Conservation (phyloP, 1,284 basidiomycete genomes). For the Pyrrhoderma noxium region DNA sequence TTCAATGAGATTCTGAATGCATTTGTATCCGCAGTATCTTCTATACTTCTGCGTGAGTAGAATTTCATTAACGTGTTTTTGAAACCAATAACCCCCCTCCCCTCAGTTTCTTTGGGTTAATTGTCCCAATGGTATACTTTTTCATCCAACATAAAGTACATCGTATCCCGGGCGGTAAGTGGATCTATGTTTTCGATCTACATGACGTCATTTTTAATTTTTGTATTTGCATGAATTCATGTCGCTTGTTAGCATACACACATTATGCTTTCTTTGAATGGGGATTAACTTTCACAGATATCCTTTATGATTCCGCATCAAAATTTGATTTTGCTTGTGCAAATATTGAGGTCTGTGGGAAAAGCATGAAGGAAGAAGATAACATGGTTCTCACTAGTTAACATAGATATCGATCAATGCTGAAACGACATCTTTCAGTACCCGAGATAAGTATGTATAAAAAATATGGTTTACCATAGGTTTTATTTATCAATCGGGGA, state of each 20-base stretch:
- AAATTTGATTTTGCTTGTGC: conserved; percentile 54
- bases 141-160: conserved; percentile 82
- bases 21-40: conserved; percentile 34
- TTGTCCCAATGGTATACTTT: conserved; percentile 76
- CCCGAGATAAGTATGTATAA: too few species aligned
- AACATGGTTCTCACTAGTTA: neutral
- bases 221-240: neutral
- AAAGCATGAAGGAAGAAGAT: conserved; percentile 18
- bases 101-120: conserved; percentile 58
- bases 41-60: conserved; percentile 43
- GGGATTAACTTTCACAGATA: conserved; percentile 74
- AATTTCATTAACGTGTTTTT: too few species aligned
- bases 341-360: conserved; percentile 47
- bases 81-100: neutral
- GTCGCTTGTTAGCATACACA: conserved; percentile 59
- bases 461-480: too few species aligned
- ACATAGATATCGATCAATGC: too few species aligned
- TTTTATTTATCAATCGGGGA: too few species aligned
- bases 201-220: neutral
- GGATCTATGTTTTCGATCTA: neutral
- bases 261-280: conserved; percentile 84
- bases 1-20: conserved; percentile 23
- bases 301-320: conserved; percentile 68
- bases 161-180: conserved; percentile 69
- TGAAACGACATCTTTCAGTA: too few species aligned